Conservation (phyloP, 2,329 filamentous ascomycete species). For the Dactylellina drechsleri region DNA sequence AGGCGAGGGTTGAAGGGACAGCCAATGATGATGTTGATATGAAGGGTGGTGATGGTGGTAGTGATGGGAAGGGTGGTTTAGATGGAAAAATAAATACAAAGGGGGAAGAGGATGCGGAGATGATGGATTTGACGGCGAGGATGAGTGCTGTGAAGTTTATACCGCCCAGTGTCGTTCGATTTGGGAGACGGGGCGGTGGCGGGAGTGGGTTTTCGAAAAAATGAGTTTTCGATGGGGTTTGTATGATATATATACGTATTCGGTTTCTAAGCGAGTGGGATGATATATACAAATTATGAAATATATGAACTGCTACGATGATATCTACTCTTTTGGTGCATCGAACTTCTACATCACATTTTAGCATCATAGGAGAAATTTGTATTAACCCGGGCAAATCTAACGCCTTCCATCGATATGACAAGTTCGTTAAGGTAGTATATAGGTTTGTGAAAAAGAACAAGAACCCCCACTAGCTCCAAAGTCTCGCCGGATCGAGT, state of each 20-base stretch:
- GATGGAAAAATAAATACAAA: neutral
- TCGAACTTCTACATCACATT: too few species aligned
- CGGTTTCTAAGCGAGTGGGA: too few species aligned
- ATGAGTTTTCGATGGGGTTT: neutral
- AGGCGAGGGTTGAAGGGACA: neutral
- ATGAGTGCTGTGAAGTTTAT: conserved; percentile 47
- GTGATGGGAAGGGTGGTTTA: neutral
- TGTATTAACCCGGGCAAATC: conserved; percentile 47
- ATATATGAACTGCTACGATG: too few species aligned
- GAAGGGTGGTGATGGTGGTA: too few species aligned
- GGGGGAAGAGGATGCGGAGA: conserved; percentile 30
- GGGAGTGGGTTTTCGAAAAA: conserved; percentile 39
- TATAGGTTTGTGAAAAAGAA: conserved; percentile 23
- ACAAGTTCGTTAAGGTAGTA: conserved; percentile 52
- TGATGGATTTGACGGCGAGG: conserved; percentile 36
- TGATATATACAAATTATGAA: too few species aligned
- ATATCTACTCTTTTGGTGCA: too few species aligned
- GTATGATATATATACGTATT: conserved; percentile 1
- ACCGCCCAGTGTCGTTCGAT: conserved; percentile 42
- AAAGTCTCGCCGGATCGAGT: neutral
- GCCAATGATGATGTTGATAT: too few species aligned
- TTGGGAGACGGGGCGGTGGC: conserved; percentile 32
- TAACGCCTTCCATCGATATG: conserved; percentile 55
- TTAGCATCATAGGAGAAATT: too few species aligned
- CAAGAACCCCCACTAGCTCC: neutral